Conservation (phyloP, 768 basidiomycete species). For the Piloderma croceum region DNA sequence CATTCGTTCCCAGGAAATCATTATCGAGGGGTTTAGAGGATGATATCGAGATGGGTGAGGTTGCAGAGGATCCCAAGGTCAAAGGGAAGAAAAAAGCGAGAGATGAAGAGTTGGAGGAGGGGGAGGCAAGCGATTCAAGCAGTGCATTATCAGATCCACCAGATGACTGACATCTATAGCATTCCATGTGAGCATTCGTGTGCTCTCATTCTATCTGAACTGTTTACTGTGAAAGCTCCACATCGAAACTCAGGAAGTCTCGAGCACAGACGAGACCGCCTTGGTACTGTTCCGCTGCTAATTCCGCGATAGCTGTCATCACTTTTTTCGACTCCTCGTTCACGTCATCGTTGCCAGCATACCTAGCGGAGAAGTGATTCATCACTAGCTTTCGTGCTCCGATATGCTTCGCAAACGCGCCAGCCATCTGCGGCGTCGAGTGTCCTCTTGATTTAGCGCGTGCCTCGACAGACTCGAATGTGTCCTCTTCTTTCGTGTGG, state of each 20-base stretch:
- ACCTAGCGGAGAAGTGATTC: constrained; percentile 84
- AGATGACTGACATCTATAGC: constrained; percentile 41
- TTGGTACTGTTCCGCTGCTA: constrained; percentile 52
- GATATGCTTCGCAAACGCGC: constrained; percentile 64
- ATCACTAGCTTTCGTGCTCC: constrained; percentile 59
- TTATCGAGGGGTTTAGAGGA: constrained; percentile 44
- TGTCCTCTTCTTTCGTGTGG: constrained; percentile 55
- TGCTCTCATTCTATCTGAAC: constrained; percentile 11
- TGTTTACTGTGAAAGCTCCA: constrained; percentile 33
- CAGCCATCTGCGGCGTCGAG: constrained; percentile 90
- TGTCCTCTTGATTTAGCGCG: constrained; percentile 76
- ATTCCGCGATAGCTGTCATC: constrained; percentile 56
- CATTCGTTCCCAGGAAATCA: constrained; percentile 31
- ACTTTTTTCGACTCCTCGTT: constrained; percentile 42
- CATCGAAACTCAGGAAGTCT: constrained; percentile 68
- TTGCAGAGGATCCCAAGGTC: constrained; percentile 61
- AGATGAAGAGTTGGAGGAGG: constrained; percentile 75
- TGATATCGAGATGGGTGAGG: constrained; percentile 91
- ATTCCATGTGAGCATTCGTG: constrained; percentile 15
- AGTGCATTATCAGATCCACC: constrained; percentile 76
- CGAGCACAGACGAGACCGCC: constrained; percentile 63
- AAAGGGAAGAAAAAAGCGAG: constrained; percentile 47
- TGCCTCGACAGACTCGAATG: constrained; percentile 52
- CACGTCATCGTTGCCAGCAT: constrained; percentile 58
- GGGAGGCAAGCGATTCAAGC: constrained; percentile 78